Base-by-base conservation (phyloP, 306 rosid species). In the Dalbergia cochinchinensis region DNA sequence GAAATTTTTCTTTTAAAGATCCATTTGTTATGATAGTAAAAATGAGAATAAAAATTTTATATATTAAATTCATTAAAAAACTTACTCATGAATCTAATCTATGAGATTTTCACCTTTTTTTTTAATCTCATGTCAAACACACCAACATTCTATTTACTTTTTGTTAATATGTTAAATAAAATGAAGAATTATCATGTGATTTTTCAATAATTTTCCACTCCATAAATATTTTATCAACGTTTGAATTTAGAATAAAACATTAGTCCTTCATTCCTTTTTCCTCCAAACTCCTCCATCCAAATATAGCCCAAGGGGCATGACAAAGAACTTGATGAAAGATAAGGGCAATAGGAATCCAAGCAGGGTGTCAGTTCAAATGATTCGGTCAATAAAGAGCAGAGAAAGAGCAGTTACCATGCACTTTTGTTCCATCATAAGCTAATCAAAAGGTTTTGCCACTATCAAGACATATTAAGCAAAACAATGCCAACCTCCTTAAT, bases 321-420 rank as follows among this genome's bases (percentile, higher is more conserved):
- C 33, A 71, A 50, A n/a, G 66, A 33, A 48, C 22, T 37, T 74
- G 26, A 86, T 64, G 80, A 75, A 79, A 79, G 79, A 58, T 13
- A 75, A 79, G 73, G 77, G 78, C 59, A 83, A 54, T 61, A 65
- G 79, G 89, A 79, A 86, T 77, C 78, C 39, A 45, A 76, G 41
- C 71, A 80, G 67, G 48, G 70, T 83, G 80, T 83, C 83, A 77
- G 5, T 68, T 83, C 82, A 77, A 33, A 76, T 77, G 81, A 83
- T 86, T 83, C 87, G 85, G 83, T 86, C 85, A 84, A 86, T 31
- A 78, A 44, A 87, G 82, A 26, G 31, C 55, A 60, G 59, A 74
- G 54, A 45, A 68, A 64, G 45, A 39, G 67, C 15, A 7, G 54
- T 42, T 73, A 19, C 22, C 26, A 71, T n/a, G 34, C 83, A 80